phyloP scores from a whole-genome alignment of 2,329 filamentous ascomycete genomes.

The Neurospora sp. region DNA sequence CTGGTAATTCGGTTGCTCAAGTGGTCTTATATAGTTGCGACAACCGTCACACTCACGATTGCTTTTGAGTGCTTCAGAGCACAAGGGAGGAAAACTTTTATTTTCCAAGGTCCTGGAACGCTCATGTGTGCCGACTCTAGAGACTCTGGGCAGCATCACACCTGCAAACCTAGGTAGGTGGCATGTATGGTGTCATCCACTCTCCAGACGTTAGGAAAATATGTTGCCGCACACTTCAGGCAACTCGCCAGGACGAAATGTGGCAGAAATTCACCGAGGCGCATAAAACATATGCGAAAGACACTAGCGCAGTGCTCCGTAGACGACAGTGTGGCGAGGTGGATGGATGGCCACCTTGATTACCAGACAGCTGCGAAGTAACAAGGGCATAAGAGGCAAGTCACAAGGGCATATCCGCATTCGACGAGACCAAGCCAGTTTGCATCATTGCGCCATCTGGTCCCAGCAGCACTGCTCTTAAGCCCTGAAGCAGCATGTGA shows the following conservation, averaged over 20 bases:
- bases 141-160: background rate
- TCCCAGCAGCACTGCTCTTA: background rate
- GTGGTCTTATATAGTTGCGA: too few relatives aligned
- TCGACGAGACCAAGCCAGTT: background rate
- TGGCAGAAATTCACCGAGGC: background rate
- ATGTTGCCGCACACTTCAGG: background rate
- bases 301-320: background rate
- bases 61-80: too few relatives aligned
- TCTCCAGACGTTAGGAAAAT: background rate
- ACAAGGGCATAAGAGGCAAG: background rate
- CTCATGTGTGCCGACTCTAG: too few relatives aligned
- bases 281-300: background rate
- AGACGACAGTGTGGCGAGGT: background rate
- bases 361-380: background rate
- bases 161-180: background rate
- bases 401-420: background rate
- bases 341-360: background rate
- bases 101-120: too few relatives aligned
- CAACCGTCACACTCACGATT: too few relatives aligned
- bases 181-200: background rate
- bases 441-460: background rate
- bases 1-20: too few relatives aligned
- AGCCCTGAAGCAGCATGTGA: background rate
- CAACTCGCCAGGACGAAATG: background rate
- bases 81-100: too few relatives aligned